A percentile compares a stretch with the other conserved stretches of the same genome.
Evolutionary conservation across 345 rosid genomes (phyloP).

Genomic region (Excoecaria cochinchinensis): DNA sequence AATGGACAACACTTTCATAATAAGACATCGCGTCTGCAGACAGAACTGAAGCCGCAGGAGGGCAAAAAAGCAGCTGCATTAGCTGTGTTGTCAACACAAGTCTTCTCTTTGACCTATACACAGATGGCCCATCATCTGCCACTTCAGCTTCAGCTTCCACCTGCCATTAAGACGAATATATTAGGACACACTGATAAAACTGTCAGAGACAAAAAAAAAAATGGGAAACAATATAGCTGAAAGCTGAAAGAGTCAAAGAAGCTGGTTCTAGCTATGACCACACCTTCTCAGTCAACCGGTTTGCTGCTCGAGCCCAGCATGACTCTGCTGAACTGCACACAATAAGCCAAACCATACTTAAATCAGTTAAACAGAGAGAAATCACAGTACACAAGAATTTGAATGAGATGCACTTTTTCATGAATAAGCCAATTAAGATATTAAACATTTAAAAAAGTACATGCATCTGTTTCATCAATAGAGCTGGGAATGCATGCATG

Average conservation of each 20-base stretch:
- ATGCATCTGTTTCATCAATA: constrained; percentile 7
- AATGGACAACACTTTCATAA: constrained; percentile 51
- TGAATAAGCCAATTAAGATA: background rate
- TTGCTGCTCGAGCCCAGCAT: constrained; percentile 65
- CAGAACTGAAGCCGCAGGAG: constrained; percentile 57
- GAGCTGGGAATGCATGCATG: background rate
- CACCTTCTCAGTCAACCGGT: constrained; percentile 75
- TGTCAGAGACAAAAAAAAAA: background rate
- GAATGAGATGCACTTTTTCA: background rate
- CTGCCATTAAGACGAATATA: constrained; percentile 39
- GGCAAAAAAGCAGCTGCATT: constrained; percentile 63
- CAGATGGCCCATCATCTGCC: constrained; percentile 45
- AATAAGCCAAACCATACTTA: constrained; percentile 5
- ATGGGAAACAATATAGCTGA: background rate
- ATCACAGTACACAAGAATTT: background rate
- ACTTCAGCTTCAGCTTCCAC: constrained; percentile 55
- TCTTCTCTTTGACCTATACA: constrained; percentile 69
- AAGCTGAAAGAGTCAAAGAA: background rate
- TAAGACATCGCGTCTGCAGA: constrained; percentile 47
- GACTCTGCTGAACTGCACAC: constrained; percentile 62
- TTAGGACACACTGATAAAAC: constrained; percentile 9
- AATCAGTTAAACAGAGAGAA: background rate
- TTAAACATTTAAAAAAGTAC: background rate
- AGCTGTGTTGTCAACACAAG: constrained; percentile 71
- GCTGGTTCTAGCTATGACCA: constrained; percentile 21